Percentiles rank a stretch among this genome's conserved stretches.
These are phyloP conservation scores for Geosmithia morbida DNA, from an alignment of 2,329 filamentous ascomycete genomes.

Conservation along the genomic window DNA sequence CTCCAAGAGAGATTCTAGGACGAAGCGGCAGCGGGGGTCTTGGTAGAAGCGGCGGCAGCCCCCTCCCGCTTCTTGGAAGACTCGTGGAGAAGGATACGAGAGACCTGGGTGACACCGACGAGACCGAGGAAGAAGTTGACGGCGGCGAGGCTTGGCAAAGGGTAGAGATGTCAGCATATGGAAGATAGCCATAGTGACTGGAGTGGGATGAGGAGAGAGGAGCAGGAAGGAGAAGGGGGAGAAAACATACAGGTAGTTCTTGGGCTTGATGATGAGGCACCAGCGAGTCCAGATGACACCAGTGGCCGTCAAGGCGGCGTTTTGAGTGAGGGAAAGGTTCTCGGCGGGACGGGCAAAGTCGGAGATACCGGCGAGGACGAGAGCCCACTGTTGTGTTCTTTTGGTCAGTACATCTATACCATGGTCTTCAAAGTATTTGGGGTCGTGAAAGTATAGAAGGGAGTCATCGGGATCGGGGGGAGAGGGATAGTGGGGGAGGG, in stretches of 20 bases:
- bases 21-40: constrained; percentile 9
- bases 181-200: no score
- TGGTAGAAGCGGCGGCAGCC: constrained; percentile 3
- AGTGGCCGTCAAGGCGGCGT: constrained; percentile 76
- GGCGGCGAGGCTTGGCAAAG: constrained; percentile 62
- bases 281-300: constrained; percentile 96
- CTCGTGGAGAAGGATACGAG: constrained; percentile 58
- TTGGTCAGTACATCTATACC: background rate
- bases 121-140: constrained; percentile 97
- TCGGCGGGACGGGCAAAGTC: constrained; percentile 86
- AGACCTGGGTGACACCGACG: constrained; percentile 72
- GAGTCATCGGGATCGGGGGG: background rate
- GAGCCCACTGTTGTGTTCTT: constrained; percentile 52
- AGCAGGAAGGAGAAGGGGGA: background rate
- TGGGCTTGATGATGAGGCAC: constrained; percentile 94
- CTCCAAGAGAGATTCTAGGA: constrained; percentile 15
- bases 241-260: constrained; percentile 67
- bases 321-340: constrained; percentile 87
- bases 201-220: background rate
- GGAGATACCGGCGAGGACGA: constrained; percentile 83
- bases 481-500: background rate
- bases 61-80: constrained; percentile 38
- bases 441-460: no score
- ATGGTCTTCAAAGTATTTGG: no score
- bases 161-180: background rate